These are phyloP conservation scores for Tolypocladium guangdongense DNA, from an alignment of 2,329 filamentous ascomycete species.

Conservation along the genomic window DNA sequence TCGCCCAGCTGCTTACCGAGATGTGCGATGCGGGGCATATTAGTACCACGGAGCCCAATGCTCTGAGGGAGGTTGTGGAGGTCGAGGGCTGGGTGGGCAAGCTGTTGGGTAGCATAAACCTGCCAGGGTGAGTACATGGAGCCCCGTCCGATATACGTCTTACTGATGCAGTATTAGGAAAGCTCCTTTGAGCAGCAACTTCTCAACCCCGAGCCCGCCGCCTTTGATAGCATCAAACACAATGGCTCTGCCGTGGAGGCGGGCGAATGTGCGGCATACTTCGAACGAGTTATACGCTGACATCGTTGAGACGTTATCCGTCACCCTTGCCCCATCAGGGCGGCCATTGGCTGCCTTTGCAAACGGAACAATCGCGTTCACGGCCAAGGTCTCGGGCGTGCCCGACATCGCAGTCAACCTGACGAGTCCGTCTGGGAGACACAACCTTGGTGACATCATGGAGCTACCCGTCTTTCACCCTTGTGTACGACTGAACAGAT, in stretches of 20 bases:
- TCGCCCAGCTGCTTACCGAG: slow-evolving; percentile 83
- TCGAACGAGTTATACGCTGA: slow-evolving; percentile 97
- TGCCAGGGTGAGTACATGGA: slow-evolving; percentile 52
- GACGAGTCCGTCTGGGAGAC: slow-evolving; percentile 69
- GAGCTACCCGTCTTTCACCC: slow-evolving; percentile 92
- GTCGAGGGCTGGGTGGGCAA: slow-evolving; percentile 86
- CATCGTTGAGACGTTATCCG: slow-evolving; percentile 78
- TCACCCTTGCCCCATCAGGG: slow-evolving; percentile 84
- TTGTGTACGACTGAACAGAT: slow-evolving; percentile 80
- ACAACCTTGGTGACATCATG: slow-evolving; percentile 62
- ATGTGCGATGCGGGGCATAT: slow-evolving; percentile 94
- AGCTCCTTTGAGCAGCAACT: slow-evolving; percentile 24
- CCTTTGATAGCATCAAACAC: slow-evolving; percentile 33
- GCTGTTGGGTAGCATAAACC: slow-evolving; percentile 72
- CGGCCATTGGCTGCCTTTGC: slow-evolving; percentile 77
- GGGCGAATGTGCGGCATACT: slow-evolving; percentile 86
- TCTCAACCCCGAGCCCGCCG: slow-evolving; percentile 26
- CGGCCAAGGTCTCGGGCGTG: slow-evolving; percentile 85
- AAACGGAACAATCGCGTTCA: slow-evolving; percentile 89
- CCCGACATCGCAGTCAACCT: slow-evolving; percentile 80
- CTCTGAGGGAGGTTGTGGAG: slow-evolving; percentile 81
- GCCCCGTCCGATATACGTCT: not conserved
- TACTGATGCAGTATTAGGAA: slow-evolving; percentile 21
- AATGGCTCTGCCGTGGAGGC: slow-evolving; percentile 69
- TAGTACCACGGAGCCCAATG: slow-evolving; percentile 86